Evolutionary conservation across 495 filamentous ascomycete species (phyloP).

Genomic region (Alectoria sarmentosa): DNA sequence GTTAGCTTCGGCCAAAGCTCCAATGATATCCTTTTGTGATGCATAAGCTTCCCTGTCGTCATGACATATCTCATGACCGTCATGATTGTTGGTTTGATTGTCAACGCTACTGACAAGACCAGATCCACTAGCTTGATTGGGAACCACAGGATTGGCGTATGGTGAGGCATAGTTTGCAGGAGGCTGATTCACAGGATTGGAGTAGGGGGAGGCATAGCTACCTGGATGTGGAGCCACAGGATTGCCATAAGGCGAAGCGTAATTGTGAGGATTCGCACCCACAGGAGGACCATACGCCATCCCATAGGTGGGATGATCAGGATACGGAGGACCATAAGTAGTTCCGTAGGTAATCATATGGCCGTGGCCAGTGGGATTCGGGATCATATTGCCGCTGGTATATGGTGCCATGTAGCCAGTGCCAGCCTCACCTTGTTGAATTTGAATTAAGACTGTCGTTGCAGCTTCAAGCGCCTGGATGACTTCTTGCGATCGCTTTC

Average conservation of each 20-base stretch:
- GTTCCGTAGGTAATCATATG: background rate
- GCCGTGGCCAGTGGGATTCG: background rate
- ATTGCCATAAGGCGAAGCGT: background rate
- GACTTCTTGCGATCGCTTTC: background rate
- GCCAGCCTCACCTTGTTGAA: background rate
- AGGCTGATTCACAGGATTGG: background rate
- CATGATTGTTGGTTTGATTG: background rate
- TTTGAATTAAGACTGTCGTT: background rate
- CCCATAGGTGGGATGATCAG: background rate
- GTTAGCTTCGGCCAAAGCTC: background rate
- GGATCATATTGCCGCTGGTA: background rate
- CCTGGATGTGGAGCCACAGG: background rate
- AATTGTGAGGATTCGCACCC: background rate
- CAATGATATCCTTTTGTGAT: background rate
- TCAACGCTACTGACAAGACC: background rate
- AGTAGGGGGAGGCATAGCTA: conserved; percentile 2
- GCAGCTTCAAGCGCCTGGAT: background rate
- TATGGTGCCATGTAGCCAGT: background rate
- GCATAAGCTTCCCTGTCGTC: background rate
- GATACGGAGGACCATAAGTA: background rate
- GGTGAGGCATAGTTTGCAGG: background rate
- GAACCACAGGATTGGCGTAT: background rate
- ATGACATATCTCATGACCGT: background rate
- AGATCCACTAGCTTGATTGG: background rate
- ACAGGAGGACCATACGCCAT: background rate